Base-by-base conservation (phyloP, 805 yeast species). In the Ogataea degrootiae region DNA sequence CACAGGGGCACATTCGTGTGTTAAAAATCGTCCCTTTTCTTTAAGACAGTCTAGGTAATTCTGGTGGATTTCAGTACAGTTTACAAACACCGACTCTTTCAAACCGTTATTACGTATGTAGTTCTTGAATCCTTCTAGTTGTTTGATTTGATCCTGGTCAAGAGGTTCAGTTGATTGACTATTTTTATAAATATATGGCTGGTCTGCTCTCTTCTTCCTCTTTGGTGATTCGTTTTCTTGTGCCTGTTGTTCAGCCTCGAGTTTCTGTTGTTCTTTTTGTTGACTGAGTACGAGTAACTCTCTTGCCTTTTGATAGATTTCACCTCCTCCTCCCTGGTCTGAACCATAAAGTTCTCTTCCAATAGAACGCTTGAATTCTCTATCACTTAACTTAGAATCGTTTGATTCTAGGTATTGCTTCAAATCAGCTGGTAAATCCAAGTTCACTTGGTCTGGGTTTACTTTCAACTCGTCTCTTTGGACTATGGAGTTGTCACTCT, bases 1-100 rank as follows among this genome's bases (percentile, higher is more conserved):
- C 11, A 60, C 41, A 31, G 46, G 44, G 16, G 54, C 52, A 49
- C 68, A 64, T 42, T 62, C 60, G 33, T 49, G 52, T 42, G 56
- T 48, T 41, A 57, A 48, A 37, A 59, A 43, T 2, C 52, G 43
- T 21, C 53, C 50, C 33, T 57, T 57, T 16, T 44, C 41, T 23
- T 47, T 49, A 15, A 62, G 49, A 51, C 71, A 67, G 16, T 60
- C 52, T 23, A 62, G 49, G 42, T 60, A 65, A 34, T 40, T 38
- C n/a, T 50, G 41, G 40, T 63, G 68, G 5, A 65, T 50, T 44
- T 67, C 72, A 14, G 69, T 54, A 45, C 72, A 68, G 47, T 68
- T 68, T 12, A 59, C 57, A 5, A 58, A 46, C 1, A 65, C 61
- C 2, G 66, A 59, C 47, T 64, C 67, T 16, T 54, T 52, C 11